Evolutionary conservation across 2,329 filamentous ascomycete genomes (phyloP).

Genomic region (Hansfordia pulvinata): DNA sequence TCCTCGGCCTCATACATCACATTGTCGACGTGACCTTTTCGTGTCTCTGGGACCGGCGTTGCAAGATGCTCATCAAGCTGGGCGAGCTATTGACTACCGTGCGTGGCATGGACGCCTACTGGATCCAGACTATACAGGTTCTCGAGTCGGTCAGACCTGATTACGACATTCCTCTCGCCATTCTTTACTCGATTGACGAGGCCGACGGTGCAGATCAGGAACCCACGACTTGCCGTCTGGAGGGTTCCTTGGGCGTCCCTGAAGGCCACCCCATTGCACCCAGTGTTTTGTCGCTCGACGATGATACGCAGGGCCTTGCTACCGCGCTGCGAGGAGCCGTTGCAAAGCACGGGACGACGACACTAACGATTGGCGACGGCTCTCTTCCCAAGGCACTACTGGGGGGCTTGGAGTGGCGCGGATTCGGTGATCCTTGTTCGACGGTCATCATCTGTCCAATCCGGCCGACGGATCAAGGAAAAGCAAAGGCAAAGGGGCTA

Average conservation of each 20-base stretch:
- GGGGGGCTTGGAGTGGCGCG: slow-evolving; percentile 36
- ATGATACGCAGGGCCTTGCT: slow-evolving; percentile 19
- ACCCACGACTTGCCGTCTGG: slow-evolving; percentile 18
- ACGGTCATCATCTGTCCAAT: slow-evolving; percentile 49
- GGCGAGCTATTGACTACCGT: slow-evolving; percentile 28
- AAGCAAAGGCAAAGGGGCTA: slow-evolving; percentile 42
- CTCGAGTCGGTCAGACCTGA: slow-evolving; percentile 26
- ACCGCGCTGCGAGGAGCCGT: slow-evolving; percentile 23
- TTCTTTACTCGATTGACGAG: slow-evolving; percentile 34
- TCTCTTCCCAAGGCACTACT: slow-evolving; percentile 38
- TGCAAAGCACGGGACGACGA: slow-evolving; percentile 18
- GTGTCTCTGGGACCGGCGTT: slow-evolving; percentile 32
- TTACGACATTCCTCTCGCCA: slow-evolving; percentile 35
- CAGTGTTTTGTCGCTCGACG: slow-evolving; percentile 19
- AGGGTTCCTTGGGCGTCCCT: slow-evolving; percentile 20
- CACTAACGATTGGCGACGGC: slow-evolving; percentile 18
- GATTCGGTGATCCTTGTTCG: slow-evolving; percentile 40
- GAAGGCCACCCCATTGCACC: slow-evolving; percentile 18
- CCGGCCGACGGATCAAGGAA: slow-evolving; percentile 41
- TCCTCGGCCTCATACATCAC: slow-evolving; percentile 31
- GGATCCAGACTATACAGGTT: slow-evolving; percentile 28
- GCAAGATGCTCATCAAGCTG: slow-evolving; percentile 34
- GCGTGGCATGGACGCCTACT: slow-evolving; percentile 31
- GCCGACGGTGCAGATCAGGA: slow-evolving; percentile 19
- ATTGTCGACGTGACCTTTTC: slow-evolving; percentile 31